These are phyloP conservation scores for Jaltomata sinuosa DNA, from an alignment of 257 asterid species.

Conservation along the genomic window DNA sequence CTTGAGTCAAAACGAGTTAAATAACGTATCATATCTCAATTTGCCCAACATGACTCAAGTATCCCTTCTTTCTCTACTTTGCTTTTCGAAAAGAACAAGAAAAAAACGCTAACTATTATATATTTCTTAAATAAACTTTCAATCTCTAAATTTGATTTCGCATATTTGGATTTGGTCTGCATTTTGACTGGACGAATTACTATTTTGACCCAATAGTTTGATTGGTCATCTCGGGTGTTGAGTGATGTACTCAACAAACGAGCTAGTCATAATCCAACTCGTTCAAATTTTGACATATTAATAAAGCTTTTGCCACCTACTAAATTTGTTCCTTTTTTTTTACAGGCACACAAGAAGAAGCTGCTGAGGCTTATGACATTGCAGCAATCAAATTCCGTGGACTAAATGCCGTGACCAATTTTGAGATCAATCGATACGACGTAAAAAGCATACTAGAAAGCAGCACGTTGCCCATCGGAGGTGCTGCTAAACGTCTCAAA, in stretches of 20 bases:
- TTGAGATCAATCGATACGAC: conserved; percentile 69
- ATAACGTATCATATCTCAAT: background rate
- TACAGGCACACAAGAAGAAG: conserved; percentile 94
- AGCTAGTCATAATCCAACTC: background rate
- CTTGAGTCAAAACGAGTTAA: background rate
- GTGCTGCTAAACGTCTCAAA: conserved; percentile 71
- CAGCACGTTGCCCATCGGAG: conserved; percentile 56
- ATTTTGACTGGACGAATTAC: too few species aligned
- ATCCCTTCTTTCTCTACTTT: too few species aligned
- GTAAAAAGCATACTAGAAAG: conserved; percentile 81
- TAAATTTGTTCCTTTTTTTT: background rate
- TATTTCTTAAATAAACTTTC: too few species aligned
- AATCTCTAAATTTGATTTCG: background rate
- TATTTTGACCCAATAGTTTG: background rate
- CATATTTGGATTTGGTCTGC: background rate
- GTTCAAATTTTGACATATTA: background rate
- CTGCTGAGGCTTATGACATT: conserved; percentile 90
- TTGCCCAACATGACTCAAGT: background rate
- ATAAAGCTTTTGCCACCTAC: too few species aligned
- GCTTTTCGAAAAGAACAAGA: too few species aligned
- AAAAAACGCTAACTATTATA: too few species aligned
- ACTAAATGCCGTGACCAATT: conserved; percentile 70
- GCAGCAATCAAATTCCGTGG: conserved; percentile 91
- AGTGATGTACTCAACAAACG: background rate
- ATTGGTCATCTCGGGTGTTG: background rate